Percentiles rank a stretch among this genome's conserved stretches.
Conservation (phyloP, 1,284 basidiomycete species). For the Singerocomus inundabilis region DNA sequence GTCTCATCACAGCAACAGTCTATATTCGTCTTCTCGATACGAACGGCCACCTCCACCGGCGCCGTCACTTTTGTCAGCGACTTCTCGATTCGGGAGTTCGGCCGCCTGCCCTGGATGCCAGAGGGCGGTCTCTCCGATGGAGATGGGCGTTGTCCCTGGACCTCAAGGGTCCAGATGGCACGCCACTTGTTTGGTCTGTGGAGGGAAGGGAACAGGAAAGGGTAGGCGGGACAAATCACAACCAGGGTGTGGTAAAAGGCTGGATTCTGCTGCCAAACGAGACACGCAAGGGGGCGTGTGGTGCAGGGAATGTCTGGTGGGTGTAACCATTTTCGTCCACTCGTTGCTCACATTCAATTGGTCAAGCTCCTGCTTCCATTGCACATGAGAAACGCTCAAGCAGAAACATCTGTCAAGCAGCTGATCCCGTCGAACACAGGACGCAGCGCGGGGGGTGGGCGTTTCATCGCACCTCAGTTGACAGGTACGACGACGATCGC, state of each 20-base stretch:
- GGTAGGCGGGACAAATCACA: conserved; percentile 50
- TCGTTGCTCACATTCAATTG: conserved; percentile 10
- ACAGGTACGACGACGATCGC: conserved; percentile 73
- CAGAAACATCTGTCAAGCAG: conserved; percentile 45
- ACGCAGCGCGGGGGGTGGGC: conserved; percentile 33
- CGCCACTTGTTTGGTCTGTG: conserved; percentile 70
- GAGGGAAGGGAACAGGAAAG: conserved; percentile 54
- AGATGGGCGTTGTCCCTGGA: conserved; percentile 76
- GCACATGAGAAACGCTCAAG: conserved; percentile 42
- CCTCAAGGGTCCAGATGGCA: conserved; percentile 81
- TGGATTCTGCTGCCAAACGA: conserved; percentile 79
- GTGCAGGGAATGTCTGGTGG: conserved; percentile 80
- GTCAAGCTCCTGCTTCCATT: conserved; percentile 56
- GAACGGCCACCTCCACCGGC: conserved; percentile 45
- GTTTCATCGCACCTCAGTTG: conserved; percentile 47
- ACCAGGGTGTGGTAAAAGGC: conserved; percentile 76
- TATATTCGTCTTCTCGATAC: conserved; percentile 44
- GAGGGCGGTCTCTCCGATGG: conserved; percentile 73
- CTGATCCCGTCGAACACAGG: conserved; percentile 49
- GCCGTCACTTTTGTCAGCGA: conserved; percentile 35
- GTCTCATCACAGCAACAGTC: conserved; percentile 10
- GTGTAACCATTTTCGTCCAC: conserved; percentile 23
- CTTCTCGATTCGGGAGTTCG: conserved; percentile 67
- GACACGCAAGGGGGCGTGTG: conserved; percentile 69
- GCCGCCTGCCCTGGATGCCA: conserved; percentile 69